Conservation (phyloP, 2,329 filamentous ascomycete genomes). For the Herpotrichia juniperi region DNA sequence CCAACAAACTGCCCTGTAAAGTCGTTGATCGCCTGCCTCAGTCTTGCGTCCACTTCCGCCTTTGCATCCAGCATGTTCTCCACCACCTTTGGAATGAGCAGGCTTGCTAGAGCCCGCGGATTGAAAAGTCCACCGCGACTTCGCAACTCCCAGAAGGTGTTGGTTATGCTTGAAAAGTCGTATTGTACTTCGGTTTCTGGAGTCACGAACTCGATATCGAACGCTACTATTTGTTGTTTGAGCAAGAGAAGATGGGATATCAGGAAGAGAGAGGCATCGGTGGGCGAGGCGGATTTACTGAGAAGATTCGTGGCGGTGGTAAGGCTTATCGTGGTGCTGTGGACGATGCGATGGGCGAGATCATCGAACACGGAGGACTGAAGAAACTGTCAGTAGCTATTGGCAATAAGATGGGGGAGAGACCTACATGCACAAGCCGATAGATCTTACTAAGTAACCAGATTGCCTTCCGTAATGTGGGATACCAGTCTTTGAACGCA, state of each 20-base stretch:
- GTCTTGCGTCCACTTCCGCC: constrained; percentile 67
- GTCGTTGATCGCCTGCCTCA: constrained; percentile 69
- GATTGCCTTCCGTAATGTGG: constrained; percentile 69
- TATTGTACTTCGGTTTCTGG: constrained; percentile 65
- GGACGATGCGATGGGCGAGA: constrained; percentile 80
- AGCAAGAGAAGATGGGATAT: constrained; percentile 93
- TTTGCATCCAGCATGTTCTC: constrained; percentile 76
- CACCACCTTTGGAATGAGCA: constrained; percentile 69
- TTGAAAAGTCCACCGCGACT: constrained; percentile 71
- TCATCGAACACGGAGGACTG: constrained; percentile 73
- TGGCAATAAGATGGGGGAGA: background rate
- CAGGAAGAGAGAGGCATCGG: constrained; percentile 88
- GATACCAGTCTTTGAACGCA: constrained; percentile 67
- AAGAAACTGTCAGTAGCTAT: constrained; percentile 9
- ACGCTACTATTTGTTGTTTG: constrained; percentile 93
- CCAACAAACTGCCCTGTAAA: constrained; percentile 65
- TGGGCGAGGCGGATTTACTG: constrained; percentile 65
- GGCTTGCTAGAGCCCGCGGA: constrained; percentile 64
- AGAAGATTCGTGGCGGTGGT: constrained; percentile 77
- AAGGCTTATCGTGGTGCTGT: constrained; percentile 85
- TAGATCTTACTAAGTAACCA: constrained; percentile 74
- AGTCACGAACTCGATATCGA: constrained; percentile 83
- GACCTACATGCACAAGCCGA: constrained; percentile 67
- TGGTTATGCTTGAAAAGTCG: constrained; percentile 69
- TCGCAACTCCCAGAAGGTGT: constrained; percentile 71